A percentile compares a stretch with the other conserved stretches of the same genome.
phyloP scores from a whole-genome alignment of 2,329 filamentous ascomycete species.

The Xylaria sp. region DNA sequence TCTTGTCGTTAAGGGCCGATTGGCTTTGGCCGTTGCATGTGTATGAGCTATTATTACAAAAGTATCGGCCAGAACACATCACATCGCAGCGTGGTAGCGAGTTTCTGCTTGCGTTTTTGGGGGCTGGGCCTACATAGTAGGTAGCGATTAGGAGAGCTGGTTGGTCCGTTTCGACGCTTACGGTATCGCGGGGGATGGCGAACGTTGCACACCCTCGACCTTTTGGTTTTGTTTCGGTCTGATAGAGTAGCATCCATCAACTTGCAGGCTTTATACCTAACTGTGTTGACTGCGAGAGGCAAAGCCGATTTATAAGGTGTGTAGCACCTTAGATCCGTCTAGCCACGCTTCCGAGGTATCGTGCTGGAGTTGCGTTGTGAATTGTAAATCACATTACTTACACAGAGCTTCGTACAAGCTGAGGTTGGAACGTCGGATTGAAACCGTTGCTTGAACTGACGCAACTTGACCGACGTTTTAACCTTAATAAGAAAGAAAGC shows the following conservation, averaged over 20 bases:
- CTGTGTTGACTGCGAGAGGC: background rate
- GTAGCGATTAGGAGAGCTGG: background rate
- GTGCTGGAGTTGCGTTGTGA: background rate
- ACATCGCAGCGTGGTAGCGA: constrained; percentile 21
- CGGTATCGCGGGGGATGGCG: constrained; percentile 1
- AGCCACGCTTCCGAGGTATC: background rate
- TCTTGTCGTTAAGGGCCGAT: constrained; percentile 20
- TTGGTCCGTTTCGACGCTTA: background rate
- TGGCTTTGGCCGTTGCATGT: constrained; percentile 6
- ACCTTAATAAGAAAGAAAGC: constrained; percentile 9
- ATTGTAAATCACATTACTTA: background rate
- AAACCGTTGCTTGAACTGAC: background rate
- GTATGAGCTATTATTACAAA: background rate
- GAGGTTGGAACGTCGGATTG: background rate
- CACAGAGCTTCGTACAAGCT: background rate
- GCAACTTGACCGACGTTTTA: constrained; percentile 1
- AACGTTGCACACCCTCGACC: background rate
- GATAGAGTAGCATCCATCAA: background rate
- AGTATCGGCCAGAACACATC: constrained; percentile 5
- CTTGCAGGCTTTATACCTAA: background rate
- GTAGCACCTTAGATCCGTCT: background rate
- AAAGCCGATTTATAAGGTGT: background rate
- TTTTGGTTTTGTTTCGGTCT: background rate
- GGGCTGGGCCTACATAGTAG: too few species aligned
- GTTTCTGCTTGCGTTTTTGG: constrained; percentile 13